Evolutionary conservation across 1,284 basidiomycete genomes (phyloP), one percentile per base, ranked within the genome.

Genomic region (Stereum hirsutum): DNA sequence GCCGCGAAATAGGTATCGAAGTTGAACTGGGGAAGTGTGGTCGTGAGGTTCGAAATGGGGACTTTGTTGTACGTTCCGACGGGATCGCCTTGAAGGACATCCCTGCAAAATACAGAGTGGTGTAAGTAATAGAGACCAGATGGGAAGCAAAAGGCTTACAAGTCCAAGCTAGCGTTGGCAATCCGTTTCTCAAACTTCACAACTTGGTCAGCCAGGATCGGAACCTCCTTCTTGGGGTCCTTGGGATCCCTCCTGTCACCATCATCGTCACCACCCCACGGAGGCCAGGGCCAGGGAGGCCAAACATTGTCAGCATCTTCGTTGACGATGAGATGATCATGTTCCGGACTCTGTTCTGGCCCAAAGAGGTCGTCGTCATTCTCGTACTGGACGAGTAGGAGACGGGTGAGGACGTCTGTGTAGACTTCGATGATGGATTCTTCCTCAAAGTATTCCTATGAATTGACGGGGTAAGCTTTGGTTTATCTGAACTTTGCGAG

Each of bases 201-300:
- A 21, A 97, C 81, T 27, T 78, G 64, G 51, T 74, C 75, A 0
- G 93, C 85, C 4, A 94, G 68, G 44, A 75, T 72, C 26, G 69
- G 70, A 14, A 79, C 78, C 45, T 71, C 69, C 46, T 74, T 55
- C 1, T 60, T 57, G 24, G 58, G 60, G 43, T 64, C 63, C 43
- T 64, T 55, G 1, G 63, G 62, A 27, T 24, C n/a, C 19, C 68
- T 65, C n/a, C 66, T 56, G 10, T 69, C 64, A 31, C 66, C 64
- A 30, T 52, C 46, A 25, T 72, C 77, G 44, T 81, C 79, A 40
- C 64, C 71, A 46, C 77, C 81, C 72, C 82, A 81, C 17, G 81
- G 81, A 54, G 89, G 89, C 88, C 88, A 92, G 2, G 89, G 89
- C 83, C 85, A 89, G 40, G 85, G 83, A 39, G 86, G 85, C 82